A percentile compares a stretch with the other conserved stretches of the same genome.
Evolutionary conservation across 176 grass and related monocot genomes (phyloP).

Genomic region (Themeda triandra): DNA sequence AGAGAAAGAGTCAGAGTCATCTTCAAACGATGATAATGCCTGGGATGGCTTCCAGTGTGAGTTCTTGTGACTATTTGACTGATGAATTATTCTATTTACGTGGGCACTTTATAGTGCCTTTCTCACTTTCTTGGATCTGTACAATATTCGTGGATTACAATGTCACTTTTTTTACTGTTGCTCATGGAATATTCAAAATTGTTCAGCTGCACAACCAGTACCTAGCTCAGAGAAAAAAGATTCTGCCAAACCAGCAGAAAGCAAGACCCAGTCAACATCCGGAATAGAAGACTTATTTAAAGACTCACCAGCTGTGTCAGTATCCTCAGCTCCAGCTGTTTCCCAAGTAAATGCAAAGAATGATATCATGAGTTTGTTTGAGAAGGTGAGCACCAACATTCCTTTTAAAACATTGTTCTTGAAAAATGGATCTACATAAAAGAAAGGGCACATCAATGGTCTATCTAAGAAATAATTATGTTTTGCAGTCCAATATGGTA

Average conservation of each 20-base stretch:
- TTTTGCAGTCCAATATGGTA: conserved; percentile 83
- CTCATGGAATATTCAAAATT: conserved; percentile 16
- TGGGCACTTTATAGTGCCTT: background rate
- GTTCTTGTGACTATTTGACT: conserved; percentile 25
- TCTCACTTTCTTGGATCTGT: background rate
- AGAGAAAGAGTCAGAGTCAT: conserved; percentile 68
- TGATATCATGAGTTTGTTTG: conserved; percentile 98
- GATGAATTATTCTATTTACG: conserved; percentile 18
- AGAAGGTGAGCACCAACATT: conserved; percentile 65
- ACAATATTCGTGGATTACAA: conserved; percentile 11
- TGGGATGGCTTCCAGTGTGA: conserved; percentile 96
- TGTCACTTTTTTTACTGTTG: conserved; percentile 16
- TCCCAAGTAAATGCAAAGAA: conserved; percentile 60
- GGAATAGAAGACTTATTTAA: conserved; percentile 93
- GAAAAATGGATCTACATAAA: background rate
- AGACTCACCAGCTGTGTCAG: conserved; percentile 57
- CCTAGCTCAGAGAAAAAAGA: conserved; percentile 58
- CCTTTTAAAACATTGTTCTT: background rate
- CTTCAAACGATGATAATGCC: conserved; percentile 65
- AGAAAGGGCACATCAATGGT: conserved; percentile 1
- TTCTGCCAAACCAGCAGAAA: conserved; percentile 62
- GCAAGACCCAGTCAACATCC: conserved; percentile 48
- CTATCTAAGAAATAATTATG: conserved; percentile 24
- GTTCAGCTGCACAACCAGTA: conserved; percentile 71
- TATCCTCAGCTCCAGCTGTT: conserved; percentile 56